Evolutionary conservation across 1,139 yeast genomes (phyloP).

Genomic region (Pichia inconspicua): DNA sequence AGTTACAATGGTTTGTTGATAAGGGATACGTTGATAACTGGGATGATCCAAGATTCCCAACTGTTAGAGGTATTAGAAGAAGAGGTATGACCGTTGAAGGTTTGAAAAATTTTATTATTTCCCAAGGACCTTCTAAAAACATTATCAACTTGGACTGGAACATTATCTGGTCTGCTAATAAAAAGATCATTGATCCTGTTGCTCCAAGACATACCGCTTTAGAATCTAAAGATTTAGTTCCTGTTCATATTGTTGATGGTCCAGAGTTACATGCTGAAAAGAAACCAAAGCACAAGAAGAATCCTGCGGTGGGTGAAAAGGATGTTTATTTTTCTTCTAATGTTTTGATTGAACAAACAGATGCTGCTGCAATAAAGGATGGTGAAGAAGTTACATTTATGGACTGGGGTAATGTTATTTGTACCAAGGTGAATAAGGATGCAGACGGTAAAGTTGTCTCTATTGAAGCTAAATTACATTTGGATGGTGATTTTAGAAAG

Average conservation of each 20-base stretch:
- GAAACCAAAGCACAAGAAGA: conserved; percentile 93
- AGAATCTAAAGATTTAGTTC: conserved; percentile 50
- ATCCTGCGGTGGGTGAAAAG: conserved; percentile 83
- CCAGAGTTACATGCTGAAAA: conserved; percentile 62
- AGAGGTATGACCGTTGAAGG: conserved; percentile 99
- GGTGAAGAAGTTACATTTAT: conserved; percentile 90
- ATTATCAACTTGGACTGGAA: conserved; percentile 96
- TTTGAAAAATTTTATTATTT: conserved; percentile 78
- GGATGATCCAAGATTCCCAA: conserved; percentile 99
- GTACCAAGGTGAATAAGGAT: conserved; percentile 59
- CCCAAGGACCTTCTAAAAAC: conserved; percentile 97
- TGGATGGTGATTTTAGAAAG: conserved; percentile 96
- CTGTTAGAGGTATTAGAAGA: conserved; percentile 97
- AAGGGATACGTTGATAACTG: conserved; percentile 77
- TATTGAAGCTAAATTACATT: conserved; percentile 73
- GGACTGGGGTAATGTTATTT: conserved; percentile 98
- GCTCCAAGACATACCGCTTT: conserved; percentile 94
- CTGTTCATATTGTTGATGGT: conserved; percentile 59
- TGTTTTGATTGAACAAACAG: conserved; percentile 79
- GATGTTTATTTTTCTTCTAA: conserved; percentile 59
- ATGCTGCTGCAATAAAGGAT: conserved; percentile 61
- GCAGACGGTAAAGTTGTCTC: conserved; percentile 46
- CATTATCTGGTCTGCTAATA: conserved; percentile 93
- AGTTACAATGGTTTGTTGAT: conserved; percentile 97
- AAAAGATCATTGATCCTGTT: conserved; percentile 90